Base-by-base conservation (phyloP, 257 asterid species). In the Solanum chmielewskii region DNA sequence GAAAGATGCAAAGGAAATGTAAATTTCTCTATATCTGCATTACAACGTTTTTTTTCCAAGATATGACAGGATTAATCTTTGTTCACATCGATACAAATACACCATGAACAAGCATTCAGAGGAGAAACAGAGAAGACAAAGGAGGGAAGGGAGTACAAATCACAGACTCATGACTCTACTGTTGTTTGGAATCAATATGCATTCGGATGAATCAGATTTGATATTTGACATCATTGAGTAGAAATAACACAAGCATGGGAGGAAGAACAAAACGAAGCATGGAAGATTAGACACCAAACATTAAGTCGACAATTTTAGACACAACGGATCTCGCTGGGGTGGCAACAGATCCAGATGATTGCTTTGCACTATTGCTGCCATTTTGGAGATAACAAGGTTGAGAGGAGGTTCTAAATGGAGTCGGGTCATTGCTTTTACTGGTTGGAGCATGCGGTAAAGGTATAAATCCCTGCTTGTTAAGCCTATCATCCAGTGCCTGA, bases 221-320 rank as follows among this genome's bases (percentile, higher is more conserved):
- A 80, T 45, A 27, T 80, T 80, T 47, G 44, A n/a, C 42, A 47
- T 11, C 41, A 27, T 27, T 45, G 44, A 47, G 68, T 27, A 80
- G 66, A 29, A 81, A 52, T 52, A 33, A 81, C 69, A 81, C 9
- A 80, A 81, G 70, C 70, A 33, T 3, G 49, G 81, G 20, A 20
- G 16, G 16, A 80, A 29, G 69, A 81, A 81, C 1, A 49, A 31
- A 7, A 81, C 8, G 20, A 81, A 49, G 9, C 69, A 49, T 81
- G 69, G 31, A 81, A 49, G 35, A 49, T 86, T 90, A 97, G 88
- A 96, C 98, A 56, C 99, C 98, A 83, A 97, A 96, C 98, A 97
- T 97, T 87, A 95, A 90, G 91, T 97, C 99, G 92, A 93, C 91
- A n/a, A 97, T 88, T 90, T 96, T 97, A 12, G 99, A 97, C 87